Base-by-base conservation (phyloP, 257 asterid genomes). In the Primulina eburnea region DNA sequence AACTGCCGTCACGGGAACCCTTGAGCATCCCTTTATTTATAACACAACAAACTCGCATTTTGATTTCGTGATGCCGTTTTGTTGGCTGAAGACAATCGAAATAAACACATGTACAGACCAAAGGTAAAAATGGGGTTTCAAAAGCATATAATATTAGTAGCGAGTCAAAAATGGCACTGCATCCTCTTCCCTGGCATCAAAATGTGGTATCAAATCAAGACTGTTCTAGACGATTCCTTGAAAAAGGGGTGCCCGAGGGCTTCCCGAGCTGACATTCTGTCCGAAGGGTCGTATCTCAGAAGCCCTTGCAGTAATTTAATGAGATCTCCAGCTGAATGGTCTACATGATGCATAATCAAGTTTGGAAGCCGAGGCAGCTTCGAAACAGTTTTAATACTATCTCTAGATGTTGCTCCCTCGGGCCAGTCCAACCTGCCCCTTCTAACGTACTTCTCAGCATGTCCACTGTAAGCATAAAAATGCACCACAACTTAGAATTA, bases 241-340 rank as follows among this genome's bases (percentile, higher is more conserved):
- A 92, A 92, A 70, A 92, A 90, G 0, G 97, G 91, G 76, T 92
- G 96, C 60, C 83, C 77, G 3, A 90, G 79, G 24, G 98, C 98
- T 30, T 88, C 92, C 28, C 78, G 77, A 6, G 97, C 97, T 0
- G 95, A 83, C 66, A 92, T 55, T 76, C 98, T 82, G 17, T 90
- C 97, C 0, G 76, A 71, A 9, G 97, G 96, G 18, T 92, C 96
- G 5, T 86, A 87, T 71, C 84, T 85, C 37, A 92, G 78, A 69
- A 92, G 96, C 7, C 97, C 97, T 73, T 92, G 97, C 47, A 92
- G 71, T 34, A 92, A 80, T 68, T 87, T 75, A 34, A 92, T 88
- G 12, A 92, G 84, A 73, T 92, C 98, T 2, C 98, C 98, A 0
- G 95, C 98, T 0, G 97, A 92, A 76, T 92, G 96, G 71, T 92